phyloP scores from a whole-genome alignment of 176 grass and related monocot species.

The Pontederia paniculata region DNA sequence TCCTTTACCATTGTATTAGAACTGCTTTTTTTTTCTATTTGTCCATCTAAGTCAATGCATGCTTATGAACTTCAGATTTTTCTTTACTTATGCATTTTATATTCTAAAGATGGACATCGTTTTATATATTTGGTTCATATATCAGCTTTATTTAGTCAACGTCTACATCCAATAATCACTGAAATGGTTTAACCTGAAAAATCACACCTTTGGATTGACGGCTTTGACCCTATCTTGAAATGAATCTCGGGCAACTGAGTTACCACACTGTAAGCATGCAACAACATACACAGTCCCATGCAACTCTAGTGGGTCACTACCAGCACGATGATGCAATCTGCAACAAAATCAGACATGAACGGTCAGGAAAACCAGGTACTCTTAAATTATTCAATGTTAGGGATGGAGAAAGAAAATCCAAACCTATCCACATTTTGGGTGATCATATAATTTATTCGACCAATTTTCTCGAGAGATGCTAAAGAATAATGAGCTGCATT shows the following conservation, averaged over 20 bases:
- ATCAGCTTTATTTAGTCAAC: no score
- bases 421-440: constrained; percentile 99
- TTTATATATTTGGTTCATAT: no score
- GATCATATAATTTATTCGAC: constrained; percentile 61
- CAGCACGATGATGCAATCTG: constrained; percentile 83
- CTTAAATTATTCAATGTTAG: constrained; percentile 11
- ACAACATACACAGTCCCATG: constrained; percentile 81
- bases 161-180: neutral
- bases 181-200: constrained; percentile 9
- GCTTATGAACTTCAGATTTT: no score
- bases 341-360: constrained; percentile 13
- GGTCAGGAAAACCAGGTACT: constrained; percentile 8
- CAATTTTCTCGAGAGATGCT: constrained; percentile 68
- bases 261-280: constrained; percentile 65
- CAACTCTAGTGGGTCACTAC: constrained; percentile 78
- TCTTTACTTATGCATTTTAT: no score
- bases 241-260: constrained; percentile 44
- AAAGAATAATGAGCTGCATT: constrained; percentile 73
- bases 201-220: constrained; percentile 81
- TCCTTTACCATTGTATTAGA: no score
- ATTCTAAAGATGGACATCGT: no score
- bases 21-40: no score
- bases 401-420: constrained; percentile 1
- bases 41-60: no score
- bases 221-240: constrained; percentile 78